Percentiles rank a stretch among this genome's conserved stretches.
Evolutionary conservation across 352 stramenopile species (phyloP).

Genomic region (Halophytophthora polymorphica): DNA sequence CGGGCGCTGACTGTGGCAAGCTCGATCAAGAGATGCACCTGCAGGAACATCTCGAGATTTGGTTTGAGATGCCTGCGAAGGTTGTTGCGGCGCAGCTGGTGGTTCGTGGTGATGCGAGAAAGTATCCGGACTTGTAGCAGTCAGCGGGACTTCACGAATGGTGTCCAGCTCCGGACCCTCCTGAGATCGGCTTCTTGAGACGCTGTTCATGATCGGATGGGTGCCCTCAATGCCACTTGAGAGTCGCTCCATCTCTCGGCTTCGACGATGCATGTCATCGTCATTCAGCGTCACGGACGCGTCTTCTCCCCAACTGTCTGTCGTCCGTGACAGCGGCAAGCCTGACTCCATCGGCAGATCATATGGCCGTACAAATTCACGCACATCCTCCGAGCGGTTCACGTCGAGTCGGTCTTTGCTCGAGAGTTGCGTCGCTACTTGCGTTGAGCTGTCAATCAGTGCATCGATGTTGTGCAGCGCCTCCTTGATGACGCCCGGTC

Average conservation of each 20-base stretch:
- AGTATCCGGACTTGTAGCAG: slow-evolving; percentile 12
- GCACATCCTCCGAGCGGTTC: slow-evolving; percentile 27
- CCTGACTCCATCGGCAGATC: slow-evolving; percentile 49
- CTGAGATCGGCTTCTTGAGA: slow-evolving; percentile 22
- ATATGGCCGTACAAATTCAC: slow-evolving; percentile 45
- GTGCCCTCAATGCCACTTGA: slow-evolving; percentile 14
- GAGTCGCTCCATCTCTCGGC: slow-evolving; percentile 18
- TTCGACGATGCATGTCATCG: slow-evolving; percentile 26
- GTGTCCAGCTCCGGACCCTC: slow-evolving; percentile 34
- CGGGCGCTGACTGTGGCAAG: too few species aligned
- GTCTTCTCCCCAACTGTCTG: slow-evolving; percentile 59
- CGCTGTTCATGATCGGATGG: slow-evolving; percentile 9
- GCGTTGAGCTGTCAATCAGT: slow-evolving; percentile 34
- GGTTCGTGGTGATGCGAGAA: slow-evolving; percentile 12
- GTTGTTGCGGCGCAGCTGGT: neutral
- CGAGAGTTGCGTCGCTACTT: slow-evolving; percentile 6
- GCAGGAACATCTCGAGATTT: too few species aligned
- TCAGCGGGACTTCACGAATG: slow-evolving; percentile 28
- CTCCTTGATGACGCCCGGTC: slow-evolving; percentile 39
- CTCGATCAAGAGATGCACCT: too few species aligned
- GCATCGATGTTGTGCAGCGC: slow-evolving; percentile 50
- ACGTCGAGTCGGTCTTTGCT: slow-evolving; percentile 12
- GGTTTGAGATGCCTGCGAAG: neutral
- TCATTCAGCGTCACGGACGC: slow-evolving; percentile 26
- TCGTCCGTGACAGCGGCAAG: slow-evolving; percentile 53